Evolutionary conservation across 345 rosid species (phyloP).

Genomic region (Gossypium longicalyx): DNA sequence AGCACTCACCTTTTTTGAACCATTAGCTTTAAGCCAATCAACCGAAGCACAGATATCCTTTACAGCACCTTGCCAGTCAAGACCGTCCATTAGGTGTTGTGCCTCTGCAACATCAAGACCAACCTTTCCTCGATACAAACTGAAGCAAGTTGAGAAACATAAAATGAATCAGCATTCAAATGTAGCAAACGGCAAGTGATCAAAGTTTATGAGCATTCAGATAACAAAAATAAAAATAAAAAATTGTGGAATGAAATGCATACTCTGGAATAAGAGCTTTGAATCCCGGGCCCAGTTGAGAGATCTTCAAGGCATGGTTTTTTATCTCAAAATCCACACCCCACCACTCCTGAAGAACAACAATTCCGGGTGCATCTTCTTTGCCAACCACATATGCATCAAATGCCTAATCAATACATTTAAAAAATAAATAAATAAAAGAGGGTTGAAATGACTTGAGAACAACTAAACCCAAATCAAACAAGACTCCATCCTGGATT

Average conservation of each 20-base stretch:
- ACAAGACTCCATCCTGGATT: not conserved
- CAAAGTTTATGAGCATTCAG: not conserved
- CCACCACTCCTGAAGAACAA: constrained; percentile 98
- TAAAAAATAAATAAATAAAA: not conserved
- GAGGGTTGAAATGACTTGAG: not conserved
- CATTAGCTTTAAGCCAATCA: constrained; percentile 87
- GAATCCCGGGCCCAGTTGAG: constrained; percentile 74
- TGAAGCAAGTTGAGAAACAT: constrained; percentile 19
- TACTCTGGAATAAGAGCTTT: constrained; percentile 93
- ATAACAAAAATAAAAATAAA: not conserved
- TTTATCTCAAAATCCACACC: constrained; percentile 94
- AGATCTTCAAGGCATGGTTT: constrained; percentile 80
- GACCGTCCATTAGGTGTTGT: constrained; percentile 84
- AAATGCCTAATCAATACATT: constrained; percentile 47
- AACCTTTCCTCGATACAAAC: constrained; percentile 92
- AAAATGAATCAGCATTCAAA: not conserved
- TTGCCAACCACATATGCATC: constrained; percentile 91
- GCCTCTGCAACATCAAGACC: constrained; percentile 91
- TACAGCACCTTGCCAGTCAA: constrained; percentile 93
- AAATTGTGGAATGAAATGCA: constrained; percentile 6
- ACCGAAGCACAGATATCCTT: constrained; percentile 83
- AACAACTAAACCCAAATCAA: not conserved
- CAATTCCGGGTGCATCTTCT: constrained; percentile 86
- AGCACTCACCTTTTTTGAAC: constrained; percentile 66
- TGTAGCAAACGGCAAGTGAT: not conserved